Evolutionary conservation across 352 stramenopile species (phyloP).

Genomic region (Globisporangium okanoganense): DNA sequence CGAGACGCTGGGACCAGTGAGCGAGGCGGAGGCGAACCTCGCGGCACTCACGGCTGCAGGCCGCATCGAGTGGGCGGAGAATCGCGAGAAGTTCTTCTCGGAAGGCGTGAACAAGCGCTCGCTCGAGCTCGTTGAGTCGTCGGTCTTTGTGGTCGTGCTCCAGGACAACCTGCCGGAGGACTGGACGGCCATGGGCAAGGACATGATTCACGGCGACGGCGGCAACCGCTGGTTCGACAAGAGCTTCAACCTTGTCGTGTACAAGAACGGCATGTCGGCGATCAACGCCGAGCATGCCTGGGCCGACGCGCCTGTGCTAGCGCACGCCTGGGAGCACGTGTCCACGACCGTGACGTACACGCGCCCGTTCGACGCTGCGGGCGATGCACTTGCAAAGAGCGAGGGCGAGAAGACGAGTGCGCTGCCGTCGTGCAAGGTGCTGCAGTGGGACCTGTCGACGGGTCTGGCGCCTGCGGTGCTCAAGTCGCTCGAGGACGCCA

Average conservation of each 20-base stretch:
- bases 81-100: conserved; percentile 85
- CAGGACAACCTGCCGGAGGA: conserved; percentile 55
- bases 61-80: conserved; percentile 87
- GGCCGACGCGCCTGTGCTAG: conserved; percentile 87
- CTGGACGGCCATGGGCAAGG: conserved; percentile 66
- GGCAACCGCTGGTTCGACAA: conserved; percentile 98
- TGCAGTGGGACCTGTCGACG: conserved; percentile 61
- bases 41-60: conserved; percentile 76
- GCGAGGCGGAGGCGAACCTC: conserved; percentile 49
- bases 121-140: conserved; percentile 68
- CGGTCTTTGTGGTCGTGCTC: conserved; percentile 74
- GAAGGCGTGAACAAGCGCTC: conserved; percentile 88
- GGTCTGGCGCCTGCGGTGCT: conserved; percentile 48
- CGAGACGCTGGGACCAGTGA: conserved; percentile 27
- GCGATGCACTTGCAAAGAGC: conserved; percentile 32
- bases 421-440: conserved; percentile 43
- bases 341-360: conserved; percentile 56
- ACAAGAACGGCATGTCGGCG: conserved; percentile 92
- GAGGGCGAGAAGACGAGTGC: conserved; percentile 46
- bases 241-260: conserved; percentile 94
- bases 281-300: conserved; percentile 94
- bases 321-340: conserved; percentile 79
- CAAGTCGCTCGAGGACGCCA: conserved; percentile 49
- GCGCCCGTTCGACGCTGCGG: conserved; percentile 54
- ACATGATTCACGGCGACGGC: conserved; percentile 83